A percentile compares a stretch with the other conserved stretches of the same genome.
Conservation (phyloP, 2,329 filamentous ascomycete genomes). For the Neonectria neomacrospora region DNA sequence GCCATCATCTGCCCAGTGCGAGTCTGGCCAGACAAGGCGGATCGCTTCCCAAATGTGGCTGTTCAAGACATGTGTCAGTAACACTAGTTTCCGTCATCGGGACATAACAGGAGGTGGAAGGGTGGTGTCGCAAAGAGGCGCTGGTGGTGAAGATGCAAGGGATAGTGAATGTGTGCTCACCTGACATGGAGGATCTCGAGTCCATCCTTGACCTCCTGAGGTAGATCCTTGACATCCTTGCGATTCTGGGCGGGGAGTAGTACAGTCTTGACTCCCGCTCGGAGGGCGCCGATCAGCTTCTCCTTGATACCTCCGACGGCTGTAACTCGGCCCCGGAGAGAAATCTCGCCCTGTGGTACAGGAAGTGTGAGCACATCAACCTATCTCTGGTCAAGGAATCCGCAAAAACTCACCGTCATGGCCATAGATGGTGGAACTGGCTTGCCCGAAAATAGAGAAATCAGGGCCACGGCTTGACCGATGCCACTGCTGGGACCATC, state of each 20-base stretch:
- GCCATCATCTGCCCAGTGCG: conserved; percentile 81
- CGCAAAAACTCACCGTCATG: conserved; percentile 77
- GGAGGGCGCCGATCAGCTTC: conserved; percentile 93
- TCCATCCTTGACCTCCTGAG: conserved; percentile 86
- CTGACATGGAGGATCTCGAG: conserved; percentile 89
- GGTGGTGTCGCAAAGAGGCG: conserved; percentile 31
- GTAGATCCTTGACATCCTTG: conserved; percentile 92
- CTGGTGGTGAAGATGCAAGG: conserved; percentile 31
- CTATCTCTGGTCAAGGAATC: conserved; percentile 34
- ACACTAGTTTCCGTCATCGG: conserved; percentile 36
- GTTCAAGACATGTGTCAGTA: conserved; percentile 47
- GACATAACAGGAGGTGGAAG: conserved; percentile 33
- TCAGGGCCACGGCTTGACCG: conserved; percentile 91
- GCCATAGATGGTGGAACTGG: conserved; percentile 90
- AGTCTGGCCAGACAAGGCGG: conserved; percentile 90
- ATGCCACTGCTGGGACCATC: conserved; percentile 89
- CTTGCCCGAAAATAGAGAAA: conserved; percentile 88
- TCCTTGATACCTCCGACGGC: conserved; percentile 98
- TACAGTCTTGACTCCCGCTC: conserved; percentile 95
- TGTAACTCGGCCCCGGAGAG: conserved; percentile 87
- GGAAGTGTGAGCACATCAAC: conserved; percentile 40
- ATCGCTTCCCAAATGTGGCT: conserved; percentile 97
- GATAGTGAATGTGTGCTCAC: conserved; percentile 61
- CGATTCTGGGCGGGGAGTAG: conserved; percentile 87
- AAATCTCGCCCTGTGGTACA: conserved; percentile 69